phyloP scores from a whole-genome alignment of 2,329 filamentous ascomycete species.

The Alternaria dauci region DNA sequence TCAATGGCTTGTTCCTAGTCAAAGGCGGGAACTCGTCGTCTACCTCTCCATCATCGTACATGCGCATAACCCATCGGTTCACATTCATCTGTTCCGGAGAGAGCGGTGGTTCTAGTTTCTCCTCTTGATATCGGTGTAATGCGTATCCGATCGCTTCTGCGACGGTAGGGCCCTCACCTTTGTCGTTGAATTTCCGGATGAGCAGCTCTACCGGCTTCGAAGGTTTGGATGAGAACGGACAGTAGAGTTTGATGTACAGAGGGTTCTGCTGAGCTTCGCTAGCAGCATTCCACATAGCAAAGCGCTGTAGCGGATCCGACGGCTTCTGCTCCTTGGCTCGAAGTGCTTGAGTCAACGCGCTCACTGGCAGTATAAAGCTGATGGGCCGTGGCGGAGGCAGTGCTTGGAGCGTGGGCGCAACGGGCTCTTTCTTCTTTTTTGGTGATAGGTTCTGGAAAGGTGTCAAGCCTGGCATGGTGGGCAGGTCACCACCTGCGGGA shows the following conservation, averaged over 20 bases:
- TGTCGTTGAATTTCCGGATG: conserved; percentile 73
- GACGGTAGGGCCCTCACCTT: conserved; percentile 75
- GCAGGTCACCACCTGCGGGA: conserved; percentile 52
- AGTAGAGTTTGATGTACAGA: conserved; percentile 79
- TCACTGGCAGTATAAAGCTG: conserved; percentile 74
- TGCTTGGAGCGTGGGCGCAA: conserved; percentile 64
- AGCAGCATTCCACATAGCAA: conserved; percentile 78
- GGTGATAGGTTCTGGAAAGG: conserved; percentile 63
- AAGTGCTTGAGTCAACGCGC: conserved; percentile 74
- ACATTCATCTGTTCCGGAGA: conserved; percentile 73
- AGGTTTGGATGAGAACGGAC: conserved; percentile 71
- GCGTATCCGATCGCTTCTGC: conserved; percentile 83
- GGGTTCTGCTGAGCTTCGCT: conserved; percentile 73
- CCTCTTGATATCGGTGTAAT: conserved; percentile 79
- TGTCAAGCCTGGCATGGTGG: conserved; percentile 54
- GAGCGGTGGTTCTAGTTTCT: conserved; percentile 74
- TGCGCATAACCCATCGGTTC: conserved; percentile 82
- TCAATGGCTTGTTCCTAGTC: conserved; percentile 76
- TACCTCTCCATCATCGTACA: conserved; percentile 85
- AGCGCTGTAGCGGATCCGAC: conserved; percentile 77
- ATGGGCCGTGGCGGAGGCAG: conserved; percentile 76
- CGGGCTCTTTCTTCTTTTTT: conserved; percentile 63
- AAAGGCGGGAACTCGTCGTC: conserved; percentile 86
- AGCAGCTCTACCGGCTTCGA: conserved; percentile 75
- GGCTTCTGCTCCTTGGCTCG: conserved; percentile 75